A percentile compares a stretch with the other conserved stretches of the same genome.
Evolutionary conservation across 768 basidiomycete species (phyloP).

Genomic region (Tulasnella sp.): DNA sequence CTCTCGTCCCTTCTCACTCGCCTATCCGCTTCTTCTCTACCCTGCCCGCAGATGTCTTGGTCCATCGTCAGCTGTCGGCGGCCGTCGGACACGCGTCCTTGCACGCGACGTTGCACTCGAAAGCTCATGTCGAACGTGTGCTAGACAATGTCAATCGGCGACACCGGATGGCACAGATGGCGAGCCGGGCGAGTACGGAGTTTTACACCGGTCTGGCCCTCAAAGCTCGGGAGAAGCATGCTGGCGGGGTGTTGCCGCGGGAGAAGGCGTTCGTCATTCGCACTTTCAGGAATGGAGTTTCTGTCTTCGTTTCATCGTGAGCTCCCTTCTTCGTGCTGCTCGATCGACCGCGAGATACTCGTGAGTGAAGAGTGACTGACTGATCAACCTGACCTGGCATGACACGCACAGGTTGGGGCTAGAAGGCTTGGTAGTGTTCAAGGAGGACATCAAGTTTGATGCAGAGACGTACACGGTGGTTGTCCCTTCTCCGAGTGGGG

Average conservation of each 20-base stretch:
- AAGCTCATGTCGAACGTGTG: slow-evolving; percentile 74
- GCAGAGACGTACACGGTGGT: slow-evolving; percentile 81
- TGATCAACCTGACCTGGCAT: neutral
- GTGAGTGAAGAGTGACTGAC: too few species aligned
- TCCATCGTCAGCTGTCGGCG: slow-evolving; percentile 84
- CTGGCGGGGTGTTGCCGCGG: slow-evolving; percentile 22
- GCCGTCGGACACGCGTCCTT: slow-evolving; percentile 76
- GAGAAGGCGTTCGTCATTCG: slow-evolving; percentile 92
- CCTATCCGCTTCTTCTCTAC: neutral
- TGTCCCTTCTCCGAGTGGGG: slow-evolving; percentile 37
- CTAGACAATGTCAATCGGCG: slow-evolving; percentile 80
- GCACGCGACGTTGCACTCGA: slow-evolving; percentile 80
- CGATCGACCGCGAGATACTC: too few species aligned
- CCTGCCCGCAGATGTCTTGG: slow-evolving; percentile 64
- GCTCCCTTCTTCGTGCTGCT: slow-evolving; percentile 24
- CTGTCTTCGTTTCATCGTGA: slow-evolving; percentile 92
- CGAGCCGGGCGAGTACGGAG: slow-evolving; percentile 89
- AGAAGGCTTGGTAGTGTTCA: slow-evolving; percentile 91
- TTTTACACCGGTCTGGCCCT: slow-evolving; percentile 94
- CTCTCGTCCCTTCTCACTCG: neutral
- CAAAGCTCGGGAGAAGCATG: slow-evolving; percentile 44
- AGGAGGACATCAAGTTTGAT: slow-evolving; percentile 79
- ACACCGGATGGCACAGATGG: slow-evolving; percentile 97
- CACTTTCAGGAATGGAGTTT: slow-evolving; percentile 86
- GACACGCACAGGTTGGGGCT: slow-evolving; percentile 61